A percentile compares a stretch with the other conserved stretches of the same genome.
phyloP scores from a whole-genome alignment of 176 grass and related monocot genomes.

The Ensete ventricosum region DNA sequence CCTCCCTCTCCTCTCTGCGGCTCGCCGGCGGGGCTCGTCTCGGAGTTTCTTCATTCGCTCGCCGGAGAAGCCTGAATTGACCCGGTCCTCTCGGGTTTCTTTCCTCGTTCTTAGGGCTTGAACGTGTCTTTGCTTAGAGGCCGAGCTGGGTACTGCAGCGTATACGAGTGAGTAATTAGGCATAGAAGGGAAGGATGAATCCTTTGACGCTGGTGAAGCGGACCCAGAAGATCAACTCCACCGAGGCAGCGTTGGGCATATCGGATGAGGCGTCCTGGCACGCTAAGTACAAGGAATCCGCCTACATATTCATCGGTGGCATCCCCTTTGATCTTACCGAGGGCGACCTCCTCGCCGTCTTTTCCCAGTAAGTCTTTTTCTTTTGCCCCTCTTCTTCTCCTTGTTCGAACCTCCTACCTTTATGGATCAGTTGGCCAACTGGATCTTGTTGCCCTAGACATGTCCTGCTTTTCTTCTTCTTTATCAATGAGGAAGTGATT shows the following conservation, averaged over 20 bases:
- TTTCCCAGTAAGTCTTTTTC: slow-evolving; percentile 38
- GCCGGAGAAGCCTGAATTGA: too few relatives aligned
- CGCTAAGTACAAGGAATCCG: slow-evolving; percentile 85
- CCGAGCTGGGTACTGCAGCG: too few relatives aligned
- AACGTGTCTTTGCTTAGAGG: too few relatives aligned
- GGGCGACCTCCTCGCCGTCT: slow-evolving; percentile 83
- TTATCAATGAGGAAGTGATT: not conserved
- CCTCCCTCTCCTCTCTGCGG: too few relatives aligned
- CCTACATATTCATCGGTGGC: slow-evolving; percentile 87
- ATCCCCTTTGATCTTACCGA: slow-evolving; percentile 82
- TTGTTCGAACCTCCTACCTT: not conserved
- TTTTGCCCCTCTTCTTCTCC: not conserved
- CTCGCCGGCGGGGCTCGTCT: too few relatives aligned
- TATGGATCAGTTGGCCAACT: not conserved
- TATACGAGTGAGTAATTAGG: too few relatives aligned
- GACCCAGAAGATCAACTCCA: slow-evolving; percentile 80
- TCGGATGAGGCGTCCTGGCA: slow-evolving; percentile 79
- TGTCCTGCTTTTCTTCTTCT: not conserved
- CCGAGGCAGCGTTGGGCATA: slow-evolving; percentile 72
- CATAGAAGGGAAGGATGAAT: slow-evolving; percentile 41
- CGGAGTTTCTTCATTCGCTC: too few relatives aligned
- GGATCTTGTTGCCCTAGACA: not conserved
- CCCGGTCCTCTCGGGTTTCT: too few relatives aligned
- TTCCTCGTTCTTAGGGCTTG: too few relatives aligned
- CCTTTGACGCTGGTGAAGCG: slow-evolving; percentile 76